Conservation (phyloP, 2,329 filamentous ascomycete species). For the Zalaria obscura region DNA sequence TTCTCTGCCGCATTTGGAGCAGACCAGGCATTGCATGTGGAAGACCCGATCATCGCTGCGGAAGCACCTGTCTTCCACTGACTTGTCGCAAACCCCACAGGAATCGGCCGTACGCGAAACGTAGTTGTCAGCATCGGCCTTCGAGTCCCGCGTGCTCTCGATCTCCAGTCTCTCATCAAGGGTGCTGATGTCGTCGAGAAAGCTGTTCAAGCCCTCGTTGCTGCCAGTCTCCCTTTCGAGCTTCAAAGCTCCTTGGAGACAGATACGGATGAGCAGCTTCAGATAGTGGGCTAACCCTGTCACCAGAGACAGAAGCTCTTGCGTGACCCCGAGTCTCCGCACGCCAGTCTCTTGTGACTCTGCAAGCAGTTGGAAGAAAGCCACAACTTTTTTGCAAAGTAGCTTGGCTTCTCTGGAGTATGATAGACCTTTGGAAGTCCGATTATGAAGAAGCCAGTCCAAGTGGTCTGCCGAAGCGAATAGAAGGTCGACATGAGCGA, state of each 20-base stretch:
- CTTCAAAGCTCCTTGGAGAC: constrained; percentile 81
- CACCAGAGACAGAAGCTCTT: constrained; percentile 93
- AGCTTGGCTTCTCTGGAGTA: constrained; percentile 95
- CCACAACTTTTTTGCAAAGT: constrained; percentile 98
- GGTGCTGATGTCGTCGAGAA: constrained; percentile 70
- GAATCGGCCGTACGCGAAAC: constrained; percentile 49
- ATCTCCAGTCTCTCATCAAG: constrained; percentile 65
- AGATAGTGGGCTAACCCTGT: constrained; percentile 94
- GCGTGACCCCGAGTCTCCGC: constrained; percentile 84
- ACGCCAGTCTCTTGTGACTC: constrained; percentile 89
- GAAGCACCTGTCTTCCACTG: constrained; percentile 89
- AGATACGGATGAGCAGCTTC: constrained; percentile 93
- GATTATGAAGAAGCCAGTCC: constrained; percentile 47
- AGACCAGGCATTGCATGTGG: constrained; percentile 66
- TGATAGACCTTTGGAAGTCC: constrained; percentile 42
- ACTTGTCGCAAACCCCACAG: constrained; percentile 65
- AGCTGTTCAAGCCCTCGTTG: constrained; percentile 62
- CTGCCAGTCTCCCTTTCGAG: constrained; percentile 72
- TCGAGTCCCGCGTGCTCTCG: constrained; percentile 40
- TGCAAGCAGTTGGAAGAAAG: constrained; percentile 88
- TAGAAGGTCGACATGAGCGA: constrained; percentile 85
- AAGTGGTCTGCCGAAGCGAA: constrained; percentile 81
- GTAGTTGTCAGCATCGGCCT: constrained; percentile 25
- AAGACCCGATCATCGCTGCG: constrained; percentile 62
- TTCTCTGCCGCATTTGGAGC: constrained; percentile 57